phyloP scores from a whole-genome alignment of 108 stramenopile genomes.

The Stephanodiscus triporus region DNA sequence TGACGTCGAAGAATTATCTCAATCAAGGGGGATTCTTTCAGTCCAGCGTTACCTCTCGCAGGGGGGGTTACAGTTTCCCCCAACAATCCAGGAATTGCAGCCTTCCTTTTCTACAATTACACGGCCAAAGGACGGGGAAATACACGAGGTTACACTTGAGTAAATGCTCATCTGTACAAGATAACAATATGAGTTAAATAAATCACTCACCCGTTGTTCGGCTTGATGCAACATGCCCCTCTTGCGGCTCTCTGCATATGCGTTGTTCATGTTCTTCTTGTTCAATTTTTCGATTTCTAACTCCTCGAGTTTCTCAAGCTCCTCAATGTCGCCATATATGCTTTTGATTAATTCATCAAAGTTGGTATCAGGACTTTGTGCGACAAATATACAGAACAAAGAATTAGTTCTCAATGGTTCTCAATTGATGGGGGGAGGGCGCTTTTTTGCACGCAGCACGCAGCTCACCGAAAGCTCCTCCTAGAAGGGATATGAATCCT shows the following conservation, averaged over 20 bases:
- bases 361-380: conserved; percentile 42
- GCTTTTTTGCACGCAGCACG: background rate
- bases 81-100: background rate
- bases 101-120: conserved; percentile 12
- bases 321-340: conserved; percentile 58
- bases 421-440: background rate
- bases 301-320: conserved; percentile 49
- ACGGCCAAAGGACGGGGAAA: background rate
- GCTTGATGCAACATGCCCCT: conserved; percentile 37
- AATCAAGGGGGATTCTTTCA: conserved; percentile 49
- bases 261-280: conserved; percentile 47
- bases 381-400: background rate
- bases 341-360: conserved; percentile 57
- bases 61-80: conserved; percentile 5
- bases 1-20: conserved; percentile 51
- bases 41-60: conserved; percentile 18
- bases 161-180: background rate
- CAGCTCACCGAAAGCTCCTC: conserved; percentile 46
- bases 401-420: background rate
- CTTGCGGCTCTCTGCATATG: conserved; percentile 35
- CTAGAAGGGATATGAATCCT: conserved; percentile 64
- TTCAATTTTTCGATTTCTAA: conserved; percentile 35
- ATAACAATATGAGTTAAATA: conserved; percentile 6
- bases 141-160: background rate
- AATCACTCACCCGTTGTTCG: conserved; percentile 30